Percentiles rank a stretch among this genome's conserved stretches.
These are phyloP conservation scores for Tetracladium marchalianum DNA, from an alignment of 495 filamentous ascomycete species.

Conservation along the genomic window DNA sequence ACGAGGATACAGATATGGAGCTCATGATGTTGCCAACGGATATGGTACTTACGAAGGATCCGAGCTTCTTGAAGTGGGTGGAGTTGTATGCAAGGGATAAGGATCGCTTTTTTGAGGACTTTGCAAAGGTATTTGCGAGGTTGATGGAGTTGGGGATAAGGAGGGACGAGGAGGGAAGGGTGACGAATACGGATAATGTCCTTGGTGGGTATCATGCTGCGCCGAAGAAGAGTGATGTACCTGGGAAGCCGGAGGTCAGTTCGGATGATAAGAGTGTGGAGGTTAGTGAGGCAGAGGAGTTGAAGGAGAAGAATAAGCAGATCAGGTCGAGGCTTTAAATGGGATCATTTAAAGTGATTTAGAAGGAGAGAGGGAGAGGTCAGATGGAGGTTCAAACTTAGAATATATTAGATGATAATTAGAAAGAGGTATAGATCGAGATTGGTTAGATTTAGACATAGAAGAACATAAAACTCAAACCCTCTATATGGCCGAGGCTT, in stretches of 20 bases:
- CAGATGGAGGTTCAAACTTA: not conserved
- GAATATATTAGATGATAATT: not conserved
- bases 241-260: conserved; percentile 30
- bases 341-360: conserved; percentile 1
- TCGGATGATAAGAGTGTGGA: conserved; percentile 11
- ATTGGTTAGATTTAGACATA: conserved; percentile 7
- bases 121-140: conserved; percentile 50
- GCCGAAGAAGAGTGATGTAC: conserved; percentile 45
- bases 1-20: conserved; percentile 43
- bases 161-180: conserved; percentile 37
- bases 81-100: conserved; percentile 49
- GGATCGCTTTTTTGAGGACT: conserved; percentile 52
- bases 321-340: conserved; percentile 19
- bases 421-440: not conserved
- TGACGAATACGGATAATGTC: conserved; percentile 42
- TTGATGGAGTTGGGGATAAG: conserved; percentile 49
- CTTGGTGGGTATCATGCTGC: conserved; percentile 46
- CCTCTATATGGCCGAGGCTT: not conserved
- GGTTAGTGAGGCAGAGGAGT: conserved; percentile 16
- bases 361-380: not conserved
- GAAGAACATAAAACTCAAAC: not conserved
- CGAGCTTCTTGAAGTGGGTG: conserved; percentile 37
- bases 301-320: conserved; percentile 22
- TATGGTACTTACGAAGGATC: conserved; percentile 29
- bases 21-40: conserved; percentile 48